These are phyloP conservation scores for Argentina anserina DNA, from an alignment of 306 rosid species.

Conservation along the genomic window DNA sequence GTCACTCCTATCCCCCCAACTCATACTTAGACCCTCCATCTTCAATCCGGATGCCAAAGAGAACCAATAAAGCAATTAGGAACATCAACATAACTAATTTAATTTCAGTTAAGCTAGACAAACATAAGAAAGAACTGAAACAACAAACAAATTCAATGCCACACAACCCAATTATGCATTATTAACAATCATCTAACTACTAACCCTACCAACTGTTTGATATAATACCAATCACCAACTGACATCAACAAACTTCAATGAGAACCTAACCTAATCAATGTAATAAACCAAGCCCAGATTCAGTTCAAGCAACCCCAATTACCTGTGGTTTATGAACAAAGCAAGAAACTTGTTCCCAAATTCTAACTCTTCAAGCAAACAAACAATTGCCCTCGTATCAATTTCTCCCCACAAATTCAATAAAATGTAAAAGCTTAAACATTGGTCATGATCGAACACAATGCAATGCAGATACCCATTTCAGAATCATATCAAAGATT, in stretches of 20 bases:
- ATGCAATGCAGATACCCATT: slow-evolving; percentile 14
- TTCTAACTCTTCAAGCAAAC: neutral
- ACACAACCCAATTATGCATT: neutral
- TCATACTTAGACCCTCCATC: slow-evolving; percentile 33
- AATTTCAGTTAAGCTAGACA: slow-evolving; percentile 20
- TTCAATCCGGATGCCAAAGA: slow-evolving; percentile 5
- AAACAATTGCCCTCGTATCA: neutral
- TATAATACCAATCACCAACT: slow-evolving; percentile 33
- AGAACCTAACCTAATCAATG: slow-evolving; percentile 20
- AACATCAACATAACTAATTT: slow-evolving; percentile 8
- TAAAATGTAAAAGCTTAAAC: neutral
- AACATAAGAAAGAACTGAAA: slow-evolving; percentile 6
- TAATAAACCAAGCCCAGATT: slow-evolving; percentile 18
- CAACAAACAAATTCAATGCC: neutral
- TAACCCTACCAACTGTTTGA: slow-evolving; percentile 40
- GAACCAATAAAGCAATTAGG: slow-evolving; percentile 18
- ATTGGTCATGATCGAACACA: neutral
- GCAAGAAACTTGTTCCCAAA: slow-evolving; percentile 1
- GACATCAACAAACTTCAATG: slow-evolving; percentile 32
- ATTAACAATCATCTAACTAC: slow-evolving; percentile 13
- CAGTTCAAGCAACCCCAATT: slow-evolving; percentile 20
- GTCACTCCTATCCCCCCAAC: slow-evolving; percentile 27
- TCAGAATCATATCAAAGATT: neutral
- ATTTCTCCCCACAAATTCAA: neutral
- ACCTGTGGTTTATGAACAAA: neutral